phyloP scores from a whole-genome alignment of 805 yeast genomes.

The Suhomyces kilbournensis region DNA sequence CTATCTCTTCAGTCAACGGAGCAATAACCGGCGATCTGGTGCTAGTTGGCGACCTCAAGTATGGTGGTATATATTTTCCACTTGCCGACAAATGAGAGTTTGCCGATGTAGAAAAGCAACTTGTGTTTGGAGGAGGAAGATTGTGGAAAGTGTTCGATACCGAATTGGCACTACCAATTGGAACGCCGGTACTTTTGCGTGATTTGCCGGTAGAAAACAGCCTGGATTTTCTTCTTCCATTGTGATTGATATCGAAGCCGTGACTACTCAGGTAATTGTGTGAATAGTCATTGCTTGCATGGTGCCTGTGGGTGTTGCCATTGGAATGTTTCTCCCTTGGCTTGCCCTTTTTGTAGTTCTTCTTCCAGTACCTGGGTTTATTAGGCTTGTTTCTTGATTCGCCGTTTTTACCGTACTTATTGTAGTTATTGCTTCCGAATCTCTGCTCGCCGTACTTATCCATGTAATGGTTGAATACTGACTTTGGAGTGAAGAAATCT shows the following conservation, averaged over 20 bases:
- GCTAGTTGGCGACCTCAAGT: constrained; percentile 36
- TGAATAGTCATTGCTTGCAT: not conserved
- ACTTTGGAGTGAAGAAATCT: constrained; percentile 76
- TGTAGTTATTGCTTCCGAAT: constrained; percentile 12
- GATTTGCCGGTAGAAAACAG: constrained; percentile 11
- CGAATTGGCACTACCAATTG: not conserved
- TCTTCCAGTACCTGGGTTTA: constrained; percentile 30
- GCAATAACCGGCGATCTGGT: constrained; percentile 31
- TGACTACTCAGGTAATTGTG: not conserved
- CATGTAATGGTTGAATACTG: constrained; percentile 68
- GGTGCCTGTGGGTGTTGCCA: not conserved
- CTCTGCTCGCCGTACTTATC: constrained; percentile 54
- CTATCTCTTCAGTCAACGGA: constrained; percentile 37
- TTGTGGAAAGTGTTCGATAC: constrained; percentile 2
- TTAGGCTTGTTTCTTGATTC: constrained; percentile 17
- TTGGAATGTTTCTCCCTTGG: constrained; percentile 1
- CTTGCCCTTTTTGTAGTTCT: constrained; percentile 8
- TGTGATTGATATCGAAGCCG: not conserved
- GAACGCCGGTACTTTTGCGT: constrained; percentile 4
- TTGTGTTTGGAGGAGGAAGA: constrained; percentile 4
- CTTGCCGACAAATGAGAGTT: constrained; percentile 4
- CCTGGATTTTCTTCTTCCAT: constrained; percentile 11
- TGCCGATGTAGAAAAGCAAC: not conserved
- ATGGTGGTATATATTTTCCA: constrained; percentile 43
- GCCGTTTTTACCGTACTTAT: not conserved